Conservation (phyloP, 108 stramenopile species). For the Pinguiococcus pyrenoidosus region DNA sequence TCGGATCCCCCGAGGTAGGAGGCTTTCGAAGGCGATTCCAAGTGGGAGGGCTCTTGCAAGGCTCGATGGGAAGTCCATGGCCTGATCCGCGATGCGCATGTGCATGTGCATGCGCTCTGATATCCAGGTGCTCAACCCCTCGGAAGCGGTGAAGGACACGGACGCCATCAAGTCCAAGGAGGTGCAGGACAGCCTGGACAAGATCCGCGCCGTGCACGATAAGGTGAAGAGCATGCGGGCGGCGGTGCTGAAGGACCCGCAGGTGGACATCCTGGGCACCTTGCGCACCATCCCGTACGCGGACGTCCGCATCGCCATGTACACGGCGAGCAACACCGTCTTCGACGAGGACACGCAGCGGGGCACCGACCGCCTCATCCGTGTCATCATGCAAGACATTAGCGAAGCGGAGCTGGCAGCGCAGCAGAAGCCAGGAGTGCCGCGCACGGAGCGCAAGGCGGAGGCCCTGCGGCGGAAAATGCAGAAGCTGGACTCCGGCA, state of each 20-base stretch:
- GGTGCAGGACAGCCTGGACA: constrained; percentile 51
- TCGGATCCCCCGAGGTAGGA: constrained; percentile 57
- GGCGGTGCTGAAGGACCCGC: no score
- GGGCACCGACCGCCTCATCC: constrained; percentile 76
- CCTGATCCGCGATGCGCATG: no score
- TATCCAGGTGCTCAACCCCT: background rate
- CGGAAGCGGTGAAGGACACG: constrained; percentile 46
- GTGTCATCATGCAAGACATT: constrained; percentile 71
- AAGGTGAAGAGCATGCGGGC: constrained; percentile 49
- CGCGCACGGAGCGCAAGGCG: constrained; percentile 57
- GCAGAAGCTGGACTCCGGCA: constrained; percentile 61
- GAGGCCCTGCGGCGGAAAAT: constrained; percentile 58
- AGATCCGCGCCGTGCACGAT: constrained; percentile 39
- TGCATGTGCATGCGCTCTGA: no score
- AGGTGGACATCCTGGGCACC: no score
- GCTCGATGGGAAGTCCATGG: no score
- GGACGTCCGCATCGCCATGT: no score
- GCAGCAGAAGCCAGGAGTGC: constrained; percentile 64
- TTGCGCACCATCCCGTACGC: no score
- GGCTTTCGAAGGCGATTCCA: no score
- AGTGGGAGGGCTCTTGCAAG: no score
- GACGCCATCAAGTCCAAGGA: constrained; percentile 47
- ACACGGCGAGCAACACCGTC: constrained; percentile 61
- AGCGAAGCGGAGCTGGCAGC: constrained; percentile 63
- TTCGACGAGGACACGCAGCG: constrained; percentile 83